phyloP scores from a whole-genome alignment of 2,329 filamentous ascomycete genomes.

The Neoascochyta sp. region DNA sequence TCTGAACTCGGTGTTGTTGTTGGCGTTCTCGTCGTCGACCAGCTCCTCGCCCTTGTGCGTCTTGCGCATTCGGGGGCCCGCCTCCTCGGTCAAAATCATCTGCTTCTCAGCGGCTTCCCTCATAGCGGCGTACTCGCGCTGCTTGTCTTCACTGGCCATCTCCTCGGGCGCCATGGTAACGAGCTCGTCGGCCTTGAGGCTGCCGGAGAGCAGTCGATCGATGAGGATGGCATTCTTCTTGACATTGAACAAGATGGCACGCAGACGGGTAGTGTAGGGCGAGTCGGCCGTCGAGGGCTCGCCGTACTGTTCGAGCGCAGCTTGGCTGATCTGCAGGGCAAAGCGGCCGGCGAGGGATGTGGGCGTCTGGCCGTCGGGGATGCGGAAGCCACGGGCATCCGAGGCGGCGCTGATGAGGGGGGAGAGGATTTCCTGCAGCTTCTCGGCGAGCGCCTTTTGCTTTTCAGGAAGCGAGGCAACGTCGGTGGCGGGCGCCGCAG shows the following conservation, averaged over 20 bases:
- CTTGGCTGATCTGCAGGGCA: constrained; percentile 75
- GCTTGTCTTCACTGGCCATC: constrained; percentile 86
- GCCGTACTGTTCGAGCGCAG: constrained; percentile 55
- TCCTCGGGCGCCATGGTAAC: constrained; percentile 87
- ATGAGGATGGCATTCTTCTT: constrained; percentile 82
- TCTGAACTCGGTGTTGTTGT: constrained; percentile 26
- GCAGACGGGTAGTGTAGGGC: constrained; percentile 62
- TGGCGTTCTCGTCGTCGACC: constrained; percentile 64
- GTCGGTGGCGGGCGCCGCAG: constrained; percentile 13
- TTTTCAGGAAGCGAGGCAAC: constrained; percentile 54
- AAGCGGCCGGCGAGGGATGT: constrained; percentile 65
- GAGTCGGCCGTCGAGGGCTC: constrained; percentile 44
- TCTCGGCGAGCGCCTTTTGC: constrained; percentile 66
- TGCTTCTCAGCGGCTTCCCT: constrained; percentile 76
- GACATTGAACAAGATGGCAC: constrained; percentile 77
- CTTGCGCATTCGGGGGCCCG: constrained; percentile 72
- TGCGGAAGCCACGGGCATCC: constrained; percentile 60
- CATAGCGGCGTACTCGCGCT: constrained; percentile 71
- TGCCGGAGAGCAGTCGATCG: constrained; percentile 68
- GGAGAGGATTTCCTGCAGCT: constrained; percentile 66
- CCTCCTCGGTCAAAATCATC: constrained; percentile 71
- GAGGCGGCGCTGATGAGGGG: constrained; percentile 64
- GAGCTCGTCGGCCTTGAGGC: constrained; percentile 68
- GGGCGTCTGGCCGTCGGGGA: constrained; percentile 61
- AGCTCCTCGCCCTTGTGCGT: constrained; percentile 96